Percentiles rank a stretch among this genome's conserved stretches.
Evolutionary conservation across 768 basidiomycete species (phyloP).

Genomic region (Paxillus rubicundulus): DNA sequence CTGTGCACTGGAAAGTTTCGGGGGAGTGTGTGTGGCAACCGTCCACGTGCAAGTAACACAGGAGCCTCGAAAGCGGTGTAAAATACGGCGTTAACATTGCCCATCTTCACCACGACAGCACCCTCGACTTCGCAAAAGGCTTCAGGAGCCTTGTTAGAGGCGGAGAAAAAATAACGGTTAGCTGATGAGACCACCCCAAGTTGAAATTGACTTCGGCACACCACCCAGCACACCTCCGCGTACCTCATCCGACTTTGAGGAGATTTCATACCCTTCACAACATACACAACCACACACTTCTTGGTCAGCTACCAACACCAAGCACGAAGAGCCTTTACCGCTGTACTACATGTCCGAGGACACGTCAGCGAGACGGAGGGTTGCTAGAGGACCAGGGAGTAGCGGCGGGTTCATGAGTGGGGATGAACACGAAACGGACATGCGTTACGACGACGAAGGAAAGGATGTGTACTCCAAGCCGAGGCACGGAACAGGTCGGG

Average conservation of each 20-base stretch:
- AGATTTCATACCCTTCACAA: conserved; percentile 56
- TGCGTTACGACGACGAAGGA: conserved; percentile 56
- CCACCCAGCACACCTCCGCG: conserved; percentile 47
- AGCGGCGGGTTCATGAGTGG: conserved; percentile 29
- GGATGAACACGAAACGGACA: conserved; percentile 24
- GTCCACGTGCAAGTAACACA: too few species aligned
- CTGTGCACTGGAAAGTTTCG: not conserved
- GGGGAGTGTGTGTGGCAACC: not conserved
- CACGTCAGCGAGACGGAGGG: conserved; percentile 44
- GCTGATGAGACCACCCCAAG: conserved; percentile 62
- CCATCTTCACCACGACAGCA: not conserved
- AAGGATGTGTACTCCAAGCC: conserved; percentile 63
- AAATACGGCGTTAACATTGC: not conserved
- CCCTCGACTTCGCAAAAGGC: conserved; percentile 5
- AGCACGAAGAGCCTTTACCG: conserved; percentile 44
- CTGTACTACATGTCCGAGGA: conserved; percentile 54
- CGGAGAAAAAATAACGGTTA: conserved; percentile 12
- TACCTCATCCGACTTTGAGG: conserved; percentile 69
- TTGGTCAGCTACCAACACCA: conserved; percentile 26
- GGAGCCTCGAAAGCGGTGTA: not conserved
- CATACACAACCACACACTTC: conserved; percentile 22
- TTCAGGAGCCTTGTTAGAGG: conserved; percentile 9
- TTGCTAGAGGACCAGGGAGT: conserved; percentile 36
- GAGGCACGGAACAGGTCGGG: conserved; percentile 35
- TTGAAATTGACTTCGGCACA: conserved; percentile 69